These are phyloP conservation scores for Fusarium napiforme DNA, from an alignment of 2,329 filamentous ascomycete species.

Conservation along the genomic window DNA sequence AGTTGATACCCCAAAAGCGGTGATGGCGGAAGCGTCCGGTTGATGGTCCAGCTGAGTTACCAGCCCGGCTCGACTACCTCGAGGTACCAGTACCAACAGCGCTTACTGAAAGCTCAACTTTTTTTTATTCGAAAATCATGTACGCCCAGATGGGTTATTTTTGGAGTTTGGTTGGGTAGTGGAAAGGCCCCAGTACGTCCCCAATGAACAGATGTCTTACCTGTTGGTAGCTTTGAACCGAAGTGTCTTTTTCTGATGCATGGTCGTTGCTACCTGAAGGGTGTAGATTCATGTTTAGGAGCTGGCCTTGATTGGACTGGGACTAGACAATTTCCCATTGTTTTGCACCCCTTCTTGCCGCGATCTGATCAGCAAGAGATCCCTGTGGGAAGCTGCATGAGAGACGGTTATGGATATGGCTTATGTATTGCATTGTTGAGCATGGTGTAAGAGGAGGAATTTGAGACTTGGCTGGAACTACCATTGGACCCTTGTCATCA, in stretches of 20 bases:
- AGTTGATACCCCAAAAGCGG: conserved; percentile 53
- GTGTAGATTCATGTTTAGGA: conserved; percentile 15
- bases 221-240: conserved; percentile 26
- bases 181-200: conserved; percentile 18
- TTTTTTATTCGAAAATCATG: conserved; percentile 33
- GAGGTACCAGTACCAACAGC: conserved; percentile 29
- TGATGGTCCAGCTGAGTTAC: conserved; percentile 35
- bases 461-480: conserved; percentile 29
- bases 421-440: conserved; percentile 41
- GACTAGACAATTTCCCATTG: conserved; percentile 8
- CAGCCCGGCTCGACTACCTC: conserved; percentile 19
- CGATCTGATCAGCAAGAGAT: conserved; percentile 29
- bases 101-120: conserved; percentile 33
- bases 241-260: conserved; percentile 14
- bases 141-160: conserved; percentile 24
- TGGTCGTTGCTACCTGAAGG: conserved; percentile 23
- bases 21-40: conserved; percentile 38
- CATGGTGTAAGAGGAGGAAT: conserved; percentile 43
- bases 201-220: conserved; percentile 19
- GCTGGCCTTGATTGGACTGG: conserved; percentile 19
- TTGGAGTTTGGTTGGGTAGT: conserved; percentile 35
- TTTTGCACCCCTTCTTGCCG: conserved; percentile 22
- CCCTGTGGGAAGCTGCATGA: conserved; percentile 44
- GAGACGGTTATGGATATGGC: conserved; percentile 23
- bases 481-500: conserved; percentile 43